A percentile compares a stretch with the other conserved stretches of the same genome.
Conservation (phyloP, 2,329 filamentous ascomycete genomes). For the Elsinoe ampelina region DNA sequence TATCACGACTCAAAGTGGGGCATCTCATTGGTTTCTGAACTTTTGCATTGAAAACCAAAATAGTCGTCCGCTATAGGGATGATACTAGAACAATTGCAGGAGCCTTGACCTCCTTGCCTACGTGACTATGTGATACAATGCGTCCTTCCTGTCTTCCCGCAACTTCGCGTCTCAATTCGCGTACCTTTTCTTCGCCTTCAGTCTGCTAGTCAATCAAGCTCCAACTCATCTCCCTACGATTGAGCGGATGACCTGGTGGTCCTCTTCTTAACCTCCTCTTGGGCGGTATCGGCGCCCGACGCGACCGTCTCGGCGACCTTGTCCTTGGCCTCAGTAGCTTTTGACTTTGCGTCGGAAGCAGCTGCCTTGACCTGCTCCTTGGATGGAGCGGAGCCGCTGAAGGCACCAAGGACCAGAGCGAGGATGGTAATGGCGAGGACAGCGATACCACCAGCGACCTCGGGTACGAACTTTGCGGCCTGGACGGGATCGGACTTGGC, state of each 20-base stretch:
- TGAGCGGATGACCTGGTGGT: conserved; percentile 34
- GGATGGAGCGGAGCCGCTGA: conserved; percentile 53
- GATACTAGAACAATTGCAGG: conserved; percentile 7
- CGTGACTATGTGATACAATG: conserved; percentile 10
- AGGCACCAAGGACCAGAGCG: conserved; percentile 57
- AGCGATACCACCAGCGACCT: conserved; percentile 73
- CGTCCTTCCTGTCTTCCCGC: not conserved
- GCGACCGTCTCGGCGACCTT: conserved; percentile 58
- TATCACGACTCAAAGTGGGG: not conserved
- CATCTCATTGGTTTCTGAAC: not conserved
- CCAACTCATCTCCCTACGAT: conserved; percentile 12
- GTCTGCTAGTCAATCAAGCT: conserved; percentile 6
- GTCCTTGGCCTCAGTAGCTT: conserved; percentile 53
- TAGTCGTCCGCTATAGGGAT: conserved; percentile 1
- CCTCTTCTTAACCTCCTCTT: conserved; percentile 58
- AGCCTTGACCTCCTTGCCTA: not conserved
- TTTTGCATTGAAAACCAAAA: conserved; percentile 1
- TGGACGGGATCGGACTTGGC: conserved; percentile 72
- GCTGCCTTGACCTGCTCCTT: conserved; percentile 61
- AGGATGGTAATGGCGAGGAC: conserved; percentile 61
- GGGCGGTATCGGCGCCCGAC: conserved; percentile 62
- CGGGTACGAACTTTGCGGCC: conserved; percentile 82
- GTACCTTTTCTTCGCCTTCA: not conserved
- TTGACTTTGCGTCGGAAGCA: conserved; percentile 67
- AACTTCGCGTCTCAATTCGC: not conserved